These are phyloP conservation scores for Venturia carpophila DNA, from an alignment of 2,329 filamentous ascomycete species.

Conservation along the genomic window DNA sequence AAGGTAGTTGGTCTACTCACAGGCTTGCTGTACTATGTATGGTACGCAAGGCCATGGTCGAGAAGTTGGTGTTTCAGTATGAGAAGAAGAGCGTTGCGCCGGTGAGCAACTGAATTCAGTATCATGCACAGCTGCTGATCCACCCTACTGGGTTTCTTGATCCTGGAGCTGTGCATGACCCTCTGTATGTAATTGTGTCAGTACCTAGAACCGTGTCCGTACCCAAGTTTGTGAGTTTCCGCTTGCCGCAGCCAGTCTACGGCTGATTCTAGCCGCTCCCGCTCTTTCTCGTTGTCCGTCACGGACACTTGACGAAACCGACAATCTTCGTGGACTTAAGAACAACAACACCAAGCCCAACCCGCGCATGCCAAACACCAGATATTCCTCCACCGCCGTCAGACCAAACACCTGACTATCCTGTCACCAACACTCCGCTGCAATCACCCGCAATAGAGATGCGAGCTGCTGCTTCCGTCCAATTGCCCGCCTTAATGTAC, in stretches of 20 bases:
- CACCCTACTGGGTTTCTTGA: background rate
- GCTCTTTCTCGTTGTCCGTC: background rate
- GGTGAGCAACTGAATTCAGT: background rate
- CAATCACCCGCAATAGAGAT: constrained; percentile 5
- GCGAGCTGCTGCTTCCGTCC: constrained; percentile 9
- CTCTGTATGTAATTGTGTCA: background rate
- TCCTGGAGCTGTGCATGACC: background rate
- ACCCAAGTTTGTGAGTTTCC: background rate
- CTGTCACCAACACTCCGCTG: background rate
- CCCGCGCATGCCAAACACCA: background rate
- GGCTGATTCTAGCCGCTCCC: background rate
- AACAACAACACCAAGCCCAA: background rate
- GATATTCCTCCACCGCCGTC: background rate
- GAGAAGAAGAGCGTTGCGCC: background rate
- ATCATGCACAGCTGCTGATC: background rate
- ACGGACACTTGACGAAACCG: background rate
- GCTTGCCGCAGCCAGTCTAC: background rate
- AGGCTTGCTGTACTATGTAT: no score
- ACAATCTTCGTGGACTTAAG: background rate
- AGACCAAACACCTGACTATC: background rate
- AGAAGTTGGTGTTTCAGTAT: background rate
- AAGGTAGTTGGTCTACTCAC: no score
- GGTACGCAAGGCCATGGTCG: background rate
- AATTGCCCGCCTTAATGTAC: constrained; percentile 15
- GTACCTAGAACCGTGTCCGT: background rate